Conservation (phyloP, 2,329 filamentous ascomycete genomes). For the Trichoderma brevicompactum region DNA sequence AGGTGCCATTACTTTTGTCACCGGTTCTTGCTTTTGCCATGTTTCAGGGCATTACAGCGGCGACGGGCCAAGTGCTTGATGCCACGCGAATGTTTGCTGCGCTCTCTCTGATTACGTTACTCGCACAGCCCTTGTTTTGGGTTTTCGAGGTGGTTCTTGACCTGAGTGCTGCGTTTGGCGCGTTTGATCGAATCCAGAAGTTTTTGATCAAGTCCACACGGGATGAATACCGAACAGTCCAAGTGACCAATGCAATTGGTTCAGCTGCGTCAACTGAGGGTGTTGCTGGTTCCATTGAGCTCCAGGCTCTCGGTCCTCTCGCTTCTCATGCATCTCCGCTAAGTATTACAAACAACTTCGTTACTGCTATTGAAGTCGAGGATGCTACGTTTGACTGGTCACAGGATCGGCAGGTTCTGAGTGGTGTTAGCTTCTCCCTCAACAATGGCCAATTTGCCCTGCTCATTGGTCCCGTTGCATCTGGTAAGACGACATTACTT, state of each 20-base stretch:
- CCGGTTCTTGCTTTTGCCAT: slow-evolving; percentile 47
- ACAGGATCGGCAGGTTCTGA: slow-evolving; percentile 37
- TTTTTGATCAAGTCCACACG: slow-evolving; percentile 41
- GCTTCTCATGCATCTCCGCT: background rate
- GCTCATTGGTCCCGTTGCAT: slow-evolving; percentile 49
- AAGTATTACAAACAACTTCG: background rate
- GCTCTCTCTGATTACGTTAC: slow-evolving; percentile 47
- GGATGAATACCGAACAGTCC: slow-evolving; percentile 35
- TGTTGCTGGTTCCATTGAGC: background rate
- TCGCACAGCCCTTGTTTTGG: slow-evolving; percentile 45
- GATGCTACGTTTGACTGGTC: slow-evolving; percentile 45
- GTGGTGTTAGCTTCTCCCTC: slow-evolving; percentile 42
- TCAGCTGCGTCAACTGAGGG: background rate
- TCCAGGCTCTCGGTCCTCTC: background rate
- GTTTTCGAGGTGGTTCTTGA: slow-evolving; percentile 46
- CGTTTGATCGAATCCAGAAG: slow-evolving; percentile 47
- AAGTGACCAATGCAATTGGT: background rate
- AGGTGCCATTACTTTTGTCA: slow-evolving; percentile 41
- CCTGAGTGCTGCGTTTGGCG: slow-evolving; percentile 45
- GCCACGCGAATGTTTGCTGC: slow-evolving; percentile 48
- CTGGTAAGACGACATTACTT: slow-evolving; percentile 51
- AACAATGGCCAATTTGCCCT: slow-evolving; percentile 43
- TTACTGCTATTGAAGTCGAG: slow-evolving; percentile 27
- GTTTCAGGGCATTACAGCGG: slow-evolving; percentile 40
- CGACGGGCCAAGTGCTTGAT: slow-evolving; percentile 39